A percentile compares a stretch with the other conserved stretches of the same genome.
Evolutionary conservation across 2,329 filamentous ascomycete species (phyloP).

Genomic region (Trichophyton simii): DNA sequence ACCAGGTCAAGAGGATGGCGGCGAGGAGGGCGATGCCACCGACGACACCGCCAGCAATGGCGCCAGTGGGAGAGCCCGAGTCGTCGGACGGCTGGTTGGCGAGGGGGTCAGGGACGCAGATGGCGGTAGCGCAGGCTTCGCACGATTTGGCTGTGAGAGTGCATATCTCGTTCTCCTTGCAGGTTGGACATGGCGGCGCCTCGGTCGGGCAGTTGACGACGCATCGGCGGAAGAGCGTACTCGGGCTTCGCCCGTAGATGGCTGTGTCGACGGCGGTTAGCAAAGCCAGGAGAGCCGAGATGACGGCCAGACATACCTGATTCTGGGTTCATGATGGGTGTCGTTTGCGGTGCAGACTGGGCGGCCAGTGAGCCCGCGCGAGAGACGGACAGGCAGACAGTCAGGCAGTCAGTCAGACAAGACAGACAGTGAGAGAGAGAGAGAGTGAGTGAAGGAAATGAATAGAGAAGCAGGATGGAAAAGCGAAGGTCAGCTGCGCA

Average conservation of each 20-base stretch:
- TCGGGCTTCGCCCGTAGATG: not conserved
- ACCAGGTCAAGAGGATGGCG: constrained; percentile 71
- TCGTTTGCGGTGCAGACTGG: too few relatives aligned
- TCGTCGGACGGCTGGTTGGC: constrained; percentile 13
- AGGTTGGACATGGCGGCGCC: constrained; percentile 49
- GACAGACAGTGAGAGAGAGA: not conserved
- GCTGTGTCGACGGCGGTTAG: not conserved
- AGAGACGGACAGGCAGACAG: not conserved
- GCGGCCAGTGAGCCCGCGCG: too few relatives aligned
- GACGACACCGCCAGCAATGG: constrained; percentile 83
- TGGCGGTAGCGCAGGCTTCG: constrained; percentile 45
- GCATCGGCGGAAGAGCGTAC: constrained; percentile 39
- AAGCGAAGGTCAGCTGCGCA: too few relatives aligned
- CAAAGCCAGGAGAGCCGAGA: not conserved
- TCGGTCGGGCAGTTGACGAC: constrained; percentile 46
- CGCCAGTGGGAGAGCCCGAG: constrained; percentile 57
- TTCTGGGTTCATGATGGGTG: not conserved
- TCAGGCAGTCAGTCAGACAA: too few relatives aligned
- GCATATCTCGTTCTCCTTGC: constrained; percentile 44
- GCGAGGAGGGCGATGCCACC: constrained; percentile 67
- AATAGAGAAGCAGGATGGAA: not conserved
- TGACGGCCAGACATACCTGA: not conserved
- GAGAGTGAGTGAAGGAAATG: not conserved
- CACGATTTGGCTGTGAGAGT: constrained; percentile 49
- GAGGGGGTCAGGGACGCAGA: constrained; percentile 34